Evolutionary conservation across 441 rosid genomes (phyloP).

Genomic region (Aleurites moluccanus): DNA sequence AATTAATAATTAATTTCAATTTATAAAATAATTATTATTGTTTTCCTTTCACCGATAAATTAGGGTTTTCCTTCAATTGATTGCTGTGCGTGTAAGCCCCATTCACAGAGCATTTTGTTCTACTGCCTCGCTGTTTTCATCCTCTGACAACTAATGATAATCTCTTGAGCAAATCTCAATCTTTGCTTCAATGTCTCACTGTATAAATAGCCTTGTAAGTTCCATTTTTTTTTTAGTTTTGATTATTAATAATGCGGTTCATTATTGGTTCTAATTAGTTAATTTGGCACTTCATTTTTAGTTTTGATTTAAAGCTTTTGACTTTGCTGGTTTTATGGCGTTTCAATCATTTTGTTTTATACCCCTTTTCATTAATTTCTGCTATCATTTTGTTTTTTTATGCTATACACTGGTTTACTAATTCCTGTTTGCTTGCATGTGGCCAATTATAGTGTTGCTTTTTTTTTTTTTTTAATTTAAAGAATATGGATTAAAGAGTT

Average conservation of each 20-base stretch:
- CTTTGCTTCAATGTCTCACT: neutral
- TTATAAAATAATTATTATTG: too few relatives aligned
- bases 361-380: neutral
- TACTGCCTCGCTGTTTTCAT: neutral
- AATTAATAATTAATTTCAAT: too few relatives aligned
- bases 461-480: too few relatives aligned
- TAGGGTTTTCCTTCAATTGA: constrained; percentile 28
- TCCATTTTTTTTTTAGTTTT: neutral
- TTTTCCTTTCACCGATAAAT: constrained; percentile 17
- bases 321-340: neutral
- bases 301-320: neutral
- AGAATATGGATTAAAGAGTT: too few relatives aligned
- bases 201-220: neutral
- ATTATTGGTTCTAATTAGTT: neutral
- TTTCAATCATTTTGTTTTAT: neutral
- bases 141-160: too few relatives aligned
- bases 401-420: too few relatives aligned
- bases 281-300: neutral
- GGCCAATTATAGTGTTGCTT: neutral
- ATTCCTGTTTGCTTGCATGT: constrained; percentile 1
- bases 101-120: neutral
- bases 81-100: neutral
- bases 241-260: neutral
- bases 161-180: too few relatives aligned
- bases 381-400: too few relatives aligned